A percentile compares a stretch with the other conserved stretches of the same genome.
These are phyloP conservation scores for Golubevia sp. DNA, from an alignment of 1,284 basidiomycete genomes.

Conservation along the genomic window DNA sequence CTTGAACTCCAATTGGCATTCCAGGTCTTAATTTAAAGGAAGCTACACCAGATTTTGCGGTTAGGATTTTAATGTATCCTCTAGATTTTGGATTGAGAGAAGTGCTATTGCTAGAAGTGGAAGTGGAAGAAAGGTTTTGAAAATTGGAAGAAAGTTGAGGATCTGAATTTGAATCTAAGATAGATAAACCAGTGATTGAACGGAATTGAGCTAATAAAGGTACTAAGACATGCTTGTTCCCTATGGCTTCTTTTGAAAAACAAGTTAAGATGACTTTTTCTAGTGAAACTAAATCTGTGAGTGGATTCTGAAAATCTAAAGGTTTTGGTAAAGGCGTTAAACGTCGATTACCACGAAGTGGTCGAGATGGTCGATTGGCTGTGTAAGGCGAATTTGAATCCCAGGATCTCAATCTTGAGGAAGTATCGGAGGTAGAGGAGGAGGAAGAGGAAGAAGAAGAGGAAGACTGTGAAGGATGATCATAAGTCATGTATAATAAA, in stretches of 20 bases:
- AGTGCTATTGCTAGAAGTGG: background rate
- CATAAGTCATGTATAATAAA: constrained; percentile 93
- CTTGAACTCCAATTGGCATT: constrained; percentile 83
- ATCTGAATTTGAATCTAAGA: constrained; percentile 31
- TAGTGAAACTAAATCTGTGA: constrained; percentile 67
- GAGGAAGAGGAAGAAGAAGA: background rate
- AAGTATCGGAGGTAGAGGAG: constrained; percentile 62
- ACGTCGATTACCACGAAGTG: constrained; percentile 69
- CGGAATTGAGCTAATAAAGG: constrained; percentile 84
- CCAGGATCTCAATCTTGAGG: constrained; percentile 69
- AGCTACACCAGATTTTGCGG: constrained; percentile 45
- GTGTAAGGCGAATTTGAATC: constrained; percentile 80
- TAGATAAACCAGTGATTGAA: constrained; percentile 82
- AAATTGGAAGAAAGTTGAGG: constrained; percentile 5
- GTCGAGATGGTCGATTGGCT: constrained; percentile 72
- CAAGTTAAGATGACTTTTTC: constrained; percentile 73
- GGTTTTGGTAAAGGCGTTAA: constrained; percentile 39
- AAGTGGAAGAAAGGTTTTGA: background rate
- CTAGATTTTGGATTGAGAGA: background rate
- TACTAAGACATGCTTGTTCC: constrained; percentile 77
- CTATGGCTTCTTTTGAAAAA: constrained; percentile 66
- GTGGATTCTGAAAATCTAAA: constrained; percentile 13
- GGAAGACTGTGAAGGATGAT: constrained; percentile 65
- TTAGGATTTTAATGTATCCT: constrained; percentile 49
- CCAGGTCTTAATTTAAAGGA: constrained; percentile 83